Evolutionary conservation across 345 rosid species (phyloP), one percentile per base, ranked within the genome.

Genomic region (Rhodomyrtus tomentosa): DNA sequence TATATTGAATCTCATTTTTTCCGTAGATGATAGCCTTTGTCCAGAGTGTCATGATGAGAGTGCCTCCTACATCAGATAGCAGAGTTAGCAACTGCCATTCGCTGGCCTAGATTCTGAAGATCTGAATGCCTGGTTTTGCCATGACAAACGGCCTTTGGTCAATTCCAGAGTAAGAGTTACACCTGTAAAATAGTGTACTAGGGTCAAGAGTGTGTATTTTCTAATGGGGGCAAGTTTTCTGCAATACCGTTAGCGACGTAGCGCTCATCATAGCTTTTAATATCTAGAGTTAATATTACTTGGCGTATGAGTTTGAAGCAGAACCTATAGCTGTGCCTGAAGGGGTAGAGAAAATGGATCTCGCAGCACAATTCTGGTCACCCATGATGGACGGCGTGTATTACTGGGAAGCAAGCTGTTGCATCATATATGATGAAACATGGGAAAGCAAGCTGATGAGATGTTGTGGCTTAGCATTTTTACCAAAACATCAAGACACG

Each of bases 21-120:
- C 32, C 85, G 87, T 79, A 96, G 98, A 88, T 90, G 90, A 84
- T 92, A 85, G 98, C 96, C 48, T 94, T 96, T 82, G 76, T 91
- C 73, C 98, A 94, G 88, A 96, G 99, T 83, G 82, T 93, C 50
- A 90, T 94, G 96, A 96, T 95, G 84, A 91, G 94, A 89, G 87
- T 86, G 72, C 92, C 91, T 83, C 95, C 94, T 48, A 84, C 88
- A 83, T 82, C 95, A 76, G 86, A 82, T 25, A 85, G 82, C 38
- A 84, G 87, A 55, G 84, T 32, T 56, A 49, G 81, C 81, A 84
- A 81, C 52, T 7, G 87, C 87, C 86, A 14, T 32, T 32, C 50
- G 29, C 42, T 48, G 42, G 84, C 87, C 49, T 85, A 81, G 55
- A 36, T 76, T 27, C 72, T 59, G 18, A 83, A 27, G 79, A 51